Conservation (phyloP, 371 early-diverging fungal species). For the Mucor piriformis region DNA sequence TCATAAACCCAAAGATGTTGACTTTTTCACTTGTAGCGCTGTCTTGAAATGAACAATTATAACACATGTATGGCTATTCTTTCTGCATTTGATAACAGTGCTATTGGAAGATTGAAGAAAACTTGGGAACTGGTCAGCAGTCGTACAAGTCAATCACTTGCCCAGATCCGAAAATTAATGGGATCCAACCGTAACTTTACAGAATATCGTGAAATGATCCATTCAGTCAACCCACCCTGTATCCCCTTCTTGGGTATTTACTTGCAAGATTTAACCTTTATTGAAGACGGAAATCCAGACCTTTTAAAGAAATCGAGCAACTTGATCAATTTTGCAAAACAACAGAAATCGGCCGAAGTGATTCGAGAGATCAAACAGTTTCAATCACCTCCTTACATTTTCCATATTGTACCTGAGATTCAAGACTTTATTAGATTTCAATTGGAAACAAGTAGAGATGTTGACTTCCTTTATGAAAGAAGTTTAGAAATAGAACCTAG, state of each 20-base stretch:
- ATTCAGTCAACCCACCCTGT: slow-evolving; percentile 87
- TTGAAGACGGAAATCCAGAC: slow-evolving; percentile 92
- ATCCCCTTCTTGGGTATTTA: slow-evolving; percentile 91
- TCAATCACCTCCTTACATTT: slow-evolving; percentile 83
- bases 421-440: slow-evolving; percentile 77
- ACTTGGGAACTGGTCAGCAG: slow-evolving; percentile 82
- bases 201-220: slow-evolving; percentile 85
- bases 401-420: slow-evolving; percentile 77
- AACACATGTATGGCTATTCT: slow-evolving; percentile 90
- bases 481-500: slow-evolving; percentile 74
- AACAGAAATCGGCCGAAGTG: slow-evolving; percentile 84
- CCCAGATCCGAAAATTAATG: slow-evolving; percentile 68
- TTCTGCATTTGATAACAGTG: slow-evolving; percentile 88
- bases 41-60: slow-evolving; percentile 85
- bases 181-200: slow-evolving; percentile 82
- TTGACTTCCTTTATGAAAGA: slow-evolving; percentile 67
- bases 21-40: slow-evolving; percentile 42
- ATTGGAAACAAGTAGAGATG: slow-evolving; percentile 63
- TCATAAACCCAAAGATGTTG: background rate
- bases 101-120: slow-evolving; percentile 86
- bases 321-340: slow-evolving; percentile 92
- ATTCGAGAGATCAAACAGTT: slow-evolving; percentile 93
- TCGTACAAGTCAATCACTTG: slow-evolving; percentile 57
- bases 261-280: slow-evolving; percentile 91
- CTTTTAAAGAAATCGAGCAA: slow-evolving; percentile 57